Evolutionary conservation across 768 basidiomycete genomes (phyloP), one percentile per base, ranked within the genome.

Genomic region (Cyclocybe cylindracea): DNA sequence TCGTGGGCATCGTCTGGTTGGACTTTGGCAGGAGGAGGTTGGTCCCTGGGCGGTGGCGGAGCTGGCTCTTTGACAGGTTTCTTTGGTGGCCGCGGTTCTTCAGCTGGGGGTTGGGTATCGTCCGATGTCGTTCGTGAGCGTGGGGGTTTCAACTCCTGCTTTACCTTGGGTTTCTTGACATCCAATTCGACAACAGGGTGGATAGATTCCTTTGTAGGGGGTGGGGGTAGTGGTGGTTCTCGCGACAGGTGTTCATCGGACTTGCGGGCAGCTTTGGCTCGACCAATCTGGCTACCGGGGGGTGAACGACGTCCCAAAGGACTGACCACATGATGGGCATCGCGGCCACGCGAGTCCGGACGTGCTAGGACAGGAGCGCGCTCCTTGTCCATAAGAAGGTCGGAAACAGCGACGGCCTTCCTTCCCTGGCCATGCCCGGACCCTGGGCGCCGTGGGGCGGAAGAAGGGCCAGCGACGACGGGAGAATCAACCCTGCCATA

Each of bases 1-100:
- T 84, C 81, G 60, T 86, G 79, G 2, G 82, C 70, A 59, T 86
- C 84, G 53, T 79, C 75, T 31, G 78, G 70, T 43, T 73, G 64
- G 50, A 44, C 51, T 61, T 64, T 47, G 43, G 10, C 39, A 37
- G 46, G 13, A 41, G 56, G 4, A 34, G 48, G 10, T 41, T 51
- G 43, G 40, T 31, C 19, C 34, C 32, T 35, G 49, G 16, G 48
- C 11, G 54, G 54, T 43, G 44, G 52, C 39, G 47, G 47, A 36
- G 50, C 54, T 13, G 53, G 44, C 10, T 34, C 42, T 39, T 46
- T 47, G 31, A 49, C n/a, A 9, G 47, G 37, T 47, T 62, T 62
- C 53, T 56, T 61, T 46, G 54, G 53, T 16, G 59, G 59, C 13
- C 42, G 34, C 11, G 59, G 61, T 34, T 64, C 53, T 35, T 50